Conservation (phyloP, 1,284 basidiomycete genomes). For the Moesziomyces sp. region DNA sequence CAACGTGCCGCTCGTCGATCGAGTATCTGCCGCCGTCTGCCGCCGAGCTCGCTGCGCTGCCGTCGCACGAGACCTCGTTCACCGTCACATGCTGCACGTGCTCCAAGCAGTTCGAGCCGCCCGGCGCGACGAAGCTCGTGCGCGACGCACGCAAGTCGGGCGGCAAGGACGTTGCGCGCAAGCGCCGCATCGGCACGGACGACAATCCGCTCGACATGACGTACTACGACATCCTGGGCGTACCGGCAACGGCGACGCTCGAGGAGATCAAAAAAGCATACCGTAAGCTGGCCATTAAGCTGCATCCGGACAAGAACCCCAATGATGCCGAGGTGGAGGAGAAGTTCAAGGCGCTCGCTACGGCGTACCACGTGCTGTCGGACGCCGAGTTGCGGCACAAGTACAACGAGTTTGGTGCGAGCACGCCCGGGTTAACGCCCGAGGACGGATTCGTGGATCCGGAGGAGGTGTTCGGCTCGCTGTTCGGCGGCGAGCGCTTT, state of each 20-base stretch:
- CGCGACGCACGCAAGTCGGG: constrained; percentile 54
- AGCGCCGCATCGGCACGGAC: constrained; percentile 65
- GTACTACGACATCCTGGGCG: constrained; percentile 76
- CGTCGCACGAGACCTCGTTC: constrained; percentile 57
- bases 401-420: constrained; percentile 82
- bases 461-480: constrained; percentile 81
- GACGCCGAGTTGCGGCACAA: constrained; percentile 85
- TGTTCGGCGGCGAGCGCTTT: constrained; percentile 79
- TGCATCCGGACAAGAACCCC: constrained; percentile 80
- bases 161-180: constrained; percentile 44
- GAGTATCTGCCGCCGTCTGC: constrained; percentile 58
- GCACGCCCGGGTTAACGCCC: constrained; percentile 61
- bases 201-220: constrained; percentile 66
- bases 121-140: constrained; percentile 56
- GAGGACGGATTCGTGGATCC: constrained; percentile 73
- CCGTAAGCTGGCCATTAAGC: constrained; percentile 91
- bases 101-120: constrained; percentile 63
- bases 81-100: constrained; percentile 63
- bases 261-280: constrained; percentile 97
- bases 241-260: constrained; percentile 78
- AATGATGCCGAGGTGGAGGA: constrained; percentile 92
- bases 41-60: constrained; percentile 39
- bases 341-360: constrained; percentile 72
- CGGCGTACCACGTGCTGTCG: constrained; percentile 76
- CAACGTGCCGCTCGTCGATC: constrained; percentile 58